These are phyloP conservation scores for Zasmidium angulare DNA, from an alignment of 2,329 filamentous ascomycete species.

Conservation along the genomic window DNA sequence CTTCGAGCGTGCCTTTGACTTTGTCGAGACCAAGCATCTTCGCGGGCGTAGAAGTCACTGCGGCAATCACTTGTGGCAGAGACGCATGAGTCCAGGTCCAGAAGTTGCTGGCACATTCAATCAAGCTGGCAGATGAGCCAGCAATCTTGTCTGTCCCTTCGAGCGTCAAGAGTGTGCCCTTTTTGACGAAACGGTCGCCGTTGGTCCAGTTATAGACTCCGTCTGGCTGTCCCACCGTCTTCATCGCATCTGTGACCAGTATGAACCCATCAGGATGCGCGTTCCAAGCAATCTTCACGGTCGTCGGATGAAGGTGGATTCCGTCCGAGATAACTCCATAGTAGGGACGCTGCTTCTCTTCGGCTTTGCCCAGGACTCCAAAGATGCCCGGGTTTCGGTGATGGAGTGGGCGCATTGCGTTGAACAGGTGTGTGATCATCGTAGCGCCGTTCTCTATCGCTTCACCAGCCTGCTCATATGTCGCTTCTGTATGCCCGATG, in stretches of 20 bases:
- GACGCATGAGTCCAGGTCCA: conserved; percentile 69
- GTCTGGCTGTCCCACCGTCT: conserved; percentile 78
- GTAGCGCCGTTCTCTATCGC: conserved; percentile 52
- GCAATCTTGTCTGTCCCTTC: conserved; percentile 79
- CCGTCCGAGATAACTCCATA: conserved; percentile 91
- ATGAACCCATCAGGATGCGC: conserved; percentile 82
- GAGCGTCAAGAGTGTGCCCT: conserved; percentile 69
- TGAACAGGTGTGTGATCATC: conserved; percentile 56
- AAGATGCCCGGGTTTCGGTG: conserved; percentile 89
- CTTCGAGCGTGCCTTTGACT: conserved; percentile 60
- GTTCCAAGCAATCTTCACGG: conserved; percentile 84
- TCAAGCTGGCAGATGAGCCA: conserved; percentile 55
- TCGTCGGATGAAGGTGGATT: conserved; percentile 84
- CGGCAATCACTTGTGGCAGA: conserved; percentile 66
- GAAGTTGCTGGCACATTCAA: conserved; percentile 82
- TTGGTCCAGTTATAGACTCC: conserved; percentile 87
- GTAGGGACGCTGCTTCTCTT: conserved; percentile 60
- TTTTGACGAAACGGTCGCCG: conserved; percentile 65
- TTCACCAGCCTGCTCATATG: conserved; percentile 46
- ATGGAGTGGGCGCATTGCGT: conserved; percentile 54
- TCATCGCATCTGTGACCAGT: conserved; percentile 91
- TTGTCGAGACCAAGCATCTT: conserved; percentile 69
- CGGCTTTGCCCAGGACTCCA: conserved; percentile 69
- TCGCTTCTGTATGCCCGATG: conserved; percentile 57
- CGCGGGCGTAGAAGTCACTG: conserved; percentile 75